phyloP scores from a whole-genome alignment of 805 yeast species.

The Wickerhamomyces ciferrii region DNA sequence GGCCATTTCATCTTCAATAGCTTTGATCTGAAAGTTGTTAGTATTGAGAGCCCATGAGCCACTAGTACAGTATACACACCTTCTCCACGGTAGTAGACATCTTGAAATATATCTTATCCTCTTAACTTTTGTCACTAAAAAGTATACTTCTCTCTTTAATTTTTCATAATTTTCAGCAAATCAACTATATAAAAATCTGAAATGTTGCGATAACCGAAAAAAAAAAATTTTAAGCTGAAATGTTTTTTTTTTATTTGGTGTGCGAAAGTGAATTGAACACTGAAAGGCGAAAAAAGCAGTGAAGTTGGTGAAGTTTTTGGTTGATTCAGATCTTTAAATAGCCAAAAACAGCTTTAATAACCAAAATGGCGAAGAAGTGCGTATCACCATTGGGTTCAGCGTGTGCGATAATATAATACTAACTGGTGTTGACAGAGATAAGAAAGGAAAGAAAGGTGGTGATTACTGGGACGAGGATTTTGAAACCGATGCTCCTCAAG shows the following conservation, averaged over 20 bases:
- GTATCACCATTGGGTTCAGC: background rate
- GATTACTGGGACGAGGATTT: slow-evolving; percentile 79
- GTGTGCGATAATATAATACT: no score
- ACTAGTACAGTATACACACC: slow-evolving; percentile 14
- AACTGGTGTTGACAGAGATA: no score
- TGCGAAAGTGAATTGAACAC: background rate
- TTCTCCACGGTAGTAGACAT: slow-evolving; percentile 68
- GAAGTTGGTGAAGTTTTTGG: background rate
- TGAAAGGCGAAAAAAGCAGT: background rate
- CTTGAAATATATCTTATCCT: background rate
- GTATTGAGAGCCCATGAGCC: background rate
- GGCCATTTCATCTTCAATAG: slow-evolving; percentile 97
- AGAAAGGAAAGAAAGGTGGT: slow-evolving; percentile 61
- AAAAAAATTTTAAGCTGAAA: no score
- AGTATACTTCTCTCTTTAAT: background rate
- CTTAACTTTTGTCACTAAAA: background rate
- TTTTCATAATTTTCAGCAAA: no score
- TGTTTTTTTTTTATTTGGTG: no score
- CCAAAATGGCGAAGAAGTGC: slow-evolving; percentile 1
- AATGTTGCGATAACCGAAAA: no score
- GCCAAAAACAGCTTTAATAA: background rate
- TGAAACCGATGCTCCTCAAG: slow-evolving; percentile 43
- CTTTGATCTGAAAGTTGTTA: slow-evolving; percentile 48
- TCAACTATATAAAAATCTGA: no score
- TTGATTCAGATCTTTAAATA: background rate